Evolutionary conservation across 1,139 yeast species (phyloP).

Genomic region (Debaryomyces sp.): DNA sequence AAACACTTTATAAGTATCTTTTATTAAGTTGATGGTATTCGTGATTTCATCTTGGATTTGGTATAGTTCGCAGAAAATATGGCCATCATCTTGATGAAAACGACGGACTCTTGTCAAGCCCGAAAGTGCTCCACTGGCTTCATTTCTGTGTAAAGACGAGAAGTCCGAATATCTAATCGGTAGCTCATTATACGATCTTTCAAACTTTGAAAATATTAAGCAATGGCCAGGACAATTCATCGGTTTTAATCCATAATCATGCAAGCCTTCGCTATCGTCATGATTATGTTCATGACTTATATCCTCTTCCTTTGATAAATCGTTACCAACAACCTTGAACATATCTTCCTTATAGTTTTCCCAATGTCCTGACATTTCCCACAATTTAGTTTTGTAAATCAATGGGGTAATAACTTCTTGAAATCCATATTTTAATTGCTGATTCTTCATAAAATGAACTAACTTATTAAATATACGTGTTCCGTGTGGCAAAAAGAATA

Average conservation of each 20-base stretch:
- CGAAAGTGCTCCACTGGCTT: slow-evolving; percentile 90
- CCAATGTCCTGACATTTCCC: slow-evolving; percentile 98
- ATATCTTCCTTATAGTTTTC: slow-evolving; percentile 91
- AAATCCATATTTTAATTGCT: slow-evolving; percentile 81
- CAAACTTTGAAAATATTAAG: slow-evolving; percentile 76
- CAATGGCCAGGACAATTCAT: slow-evolving; percentile 99
- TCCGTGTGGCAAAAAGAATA: slow-evolving; percentile 91
- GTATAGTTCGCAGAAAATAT: slow-evolving; percentile 83
- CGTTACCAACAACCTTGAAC: slow-evolving; percentile 74
- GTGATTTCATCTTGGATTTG: slow-evolving; percentile 82
- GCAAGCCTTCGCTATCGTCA: slow-evolving; percentile 35
- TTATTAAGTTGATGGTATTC: slow-evolving; percentile 73
- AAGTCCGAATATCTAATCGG: slow-evolving; percentile 92
- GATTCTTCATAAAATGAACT: slow-evolving; percentile 79
- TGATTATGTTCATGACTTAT: slow-evolving; percentile 17
- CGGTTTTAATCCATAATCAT: slow-evolving; percentile 85
- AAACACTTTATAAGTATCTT: slow-evolving; percentile 77
- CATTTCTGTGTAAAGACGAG: slow-evolving; percentile 93
- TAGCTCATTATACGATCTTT: slow-evolving; percentile 84
- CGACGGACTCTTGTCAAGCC: slow-evolving; percentile 95
- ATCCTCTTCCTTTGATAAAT: slow-evolving; percentile 31
- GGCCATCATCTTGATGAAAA: slow-evolving; percentile 99
- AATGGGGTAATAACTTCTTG: slow-evolving; percentile 94
- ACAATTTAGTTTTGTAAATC: slow-evolving; percentile 78
- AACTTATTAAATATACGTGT: slow-evolving; percentile 81